These are phyloP conservation scores for Pleoardoris graminearum DNA, from an alignment of 2,329 filamentous ascomycete genomes.

Conservation along the genomic window DNA sequence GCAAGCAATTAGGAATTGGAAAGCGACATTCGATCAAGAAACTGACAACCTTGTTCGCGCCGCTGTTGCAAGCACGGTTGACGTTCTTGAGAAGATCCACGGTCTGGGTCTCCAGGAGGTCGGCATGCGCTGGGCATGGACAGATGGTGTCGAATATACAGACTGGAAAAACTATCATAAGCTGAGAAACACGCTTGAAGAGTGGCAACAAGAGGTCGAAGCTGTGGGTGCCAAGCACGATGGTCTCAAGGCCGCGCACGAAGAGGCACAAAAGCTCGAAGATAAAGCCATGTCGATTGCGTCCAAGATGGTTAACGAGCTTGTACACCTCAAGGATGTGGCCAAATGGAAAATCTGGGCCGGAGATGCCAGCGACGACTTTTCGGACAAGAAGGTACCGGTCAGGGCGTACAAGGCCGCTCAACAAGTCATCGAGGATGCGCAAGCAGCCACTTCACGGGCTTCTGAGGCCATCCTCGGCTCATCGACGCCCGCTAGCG, in stretches of 20 bases:
- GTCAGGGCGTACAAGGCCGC: conserved; percentile 55
- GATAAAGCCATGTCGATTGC: conserved; percentile 80
- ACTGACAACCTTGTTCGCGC: conserved; percentile 69
- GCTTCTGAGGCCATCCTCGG: conserved; percentile 42
- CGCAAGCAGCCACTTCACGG: conserved; percentile 43
- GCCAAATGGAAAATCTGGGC: conserved; percentile 81
- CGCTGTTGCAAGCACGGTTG: conserved; percentile 78
- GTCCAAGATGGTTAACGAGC: conserved; percentile 75
- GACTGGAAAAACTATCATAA: conserved; percentile 96
- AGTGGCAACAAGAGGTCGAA: conserved; percentile 84
- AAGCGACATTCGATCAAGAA: conserved; percentile 69
- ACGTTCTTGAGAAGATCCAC: conserved; percentile 79
- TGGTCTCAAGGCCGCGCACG: conserved; percentile 68
- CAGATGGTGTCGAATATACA: conserved; percentile 92
- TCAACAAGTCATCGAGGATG: conserved; percentile 46
- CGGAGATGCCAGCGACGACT: conserved; percentile 75
- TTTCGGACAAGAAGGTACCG: conserved; percentile 68
- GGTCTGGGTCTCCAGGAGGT: conserved; percentile 87
- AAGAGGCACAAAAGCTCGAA: conserved; percentile 70
- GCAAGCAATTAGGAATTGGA: conserved; percentile 77
- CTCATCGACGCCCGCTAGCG: conserved; percentile 35
- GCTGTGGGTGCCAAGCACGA: conserved; percentile 74
- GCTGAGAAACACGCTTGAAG: conserved; percentile 77
- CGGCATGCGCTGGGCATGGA: conserved; percentile 92
- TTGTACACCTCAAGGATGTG: conserved; percentile 79